phyloP scores from a whole-genome alignment of 176 grass and related monocot genomes.

The Tillandsia leiboldiana region DNA sequence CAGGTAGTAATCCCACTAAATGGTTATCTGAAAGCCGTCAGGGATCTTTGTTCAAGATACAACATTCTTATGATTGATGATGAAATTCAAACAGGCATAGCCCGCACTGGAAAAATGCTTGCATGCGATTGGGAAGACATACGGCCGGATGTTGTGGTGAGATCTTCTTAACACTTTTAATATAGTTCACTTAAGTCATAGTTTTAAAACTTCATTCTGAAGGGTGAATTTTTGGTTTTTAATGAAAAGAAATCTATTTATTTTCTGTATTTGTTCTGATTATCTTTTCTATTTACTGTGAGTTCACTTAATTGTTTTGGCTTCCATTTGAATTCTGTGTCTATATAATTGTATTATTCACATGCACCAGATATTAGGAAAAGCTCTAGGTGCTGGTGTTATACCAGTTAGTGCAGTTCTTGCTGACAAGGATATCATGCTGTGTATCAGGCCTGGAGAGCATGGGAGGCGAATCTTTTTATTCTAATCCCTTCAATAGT shows the following conservation, averaged over 20 bases:
- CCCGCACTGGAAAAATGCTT: conserved; percentile 82
- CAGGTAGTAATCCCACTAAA: conserved; percentile 86
- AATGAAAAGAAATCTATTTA: not conserved
- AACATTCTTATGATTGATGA: conserved; percentile 98
- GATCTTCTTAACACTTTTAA: conserved; percentile 4
- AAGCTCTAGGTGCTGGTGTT: conserved; percentile 92
- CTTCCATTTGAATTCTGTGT: not conserved
- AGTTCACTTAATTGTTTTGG: not conserved
- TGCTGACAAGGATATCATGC: conserved; percentile 86
- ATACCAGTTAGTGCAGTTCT: conserved; percentile 96
- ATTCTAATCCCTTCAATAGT: conserved; percentile 1
- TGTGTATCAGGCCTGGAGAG: conserved; percentile 92
- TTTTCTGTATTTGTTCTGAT: not conserved
- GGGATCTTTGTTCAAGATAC: conserved; percentile 74
- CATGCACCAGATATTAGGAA: conserved; percentile 72
- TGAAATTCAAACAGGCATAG: conserved; percentile 99
- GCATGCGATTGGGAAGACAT: conserved; percentile 86
- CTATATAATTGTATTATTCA: not conserved
- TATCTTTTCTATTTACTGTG: too few species aligned
- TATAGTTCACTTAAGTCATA: not conserved
- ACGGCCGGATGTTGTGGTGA: conserved; percentile 89
- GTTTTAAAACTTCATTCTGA: not conserved
- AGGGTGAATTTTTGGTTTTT: too few species aligned
- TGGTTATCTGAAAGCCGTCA: conserved; percentile 82
- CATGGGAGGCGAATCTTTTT: conserved; percentile 64